Conservation (phyloP, 495 filamentous ascomycete genomes). For the Cladorrhinum samala region DNA sequence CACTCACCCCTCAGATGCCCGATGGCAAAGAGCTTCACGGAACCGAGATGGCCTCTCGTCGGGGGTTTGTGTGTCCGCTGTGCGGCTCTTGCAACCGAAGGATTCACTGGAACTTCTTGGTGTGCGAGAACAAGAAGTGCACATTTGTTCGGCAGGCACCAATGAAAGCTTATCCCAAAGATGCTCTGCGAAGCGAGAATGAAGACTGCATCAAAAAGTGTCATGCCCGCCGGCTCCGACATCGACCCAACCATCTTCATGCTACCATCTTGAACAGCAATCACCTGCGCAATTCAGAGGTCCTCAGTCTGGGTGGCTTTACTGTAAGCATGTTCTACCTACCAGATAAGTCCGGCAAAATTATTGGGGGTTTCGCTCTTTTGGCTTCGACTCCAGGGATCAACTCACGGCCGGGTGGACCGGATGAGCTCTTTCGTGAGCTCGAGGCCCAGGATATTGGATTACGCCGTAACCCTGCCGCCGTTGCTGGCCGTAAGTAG, state of each 20-base stretch:
- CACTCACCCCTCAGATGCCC: constrained; percentile 33
- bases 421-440: constrained; percentile 56
- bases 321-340: constrained; percentile 29
- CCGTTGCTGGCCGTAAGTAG: constrained; percentile 21
- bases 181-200: constrained; percentile 10
- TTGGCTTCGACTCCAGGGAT: constrained; percentile 50
- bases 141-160: constrained; percentile 33
- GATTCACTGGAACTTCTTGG: constrained; percentile 57
- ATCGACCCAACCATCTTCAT: background rate
- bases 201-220: background rate
- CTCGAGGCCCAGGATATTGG: constrained; percentile 56
- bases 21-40: constrained; percentile 17
- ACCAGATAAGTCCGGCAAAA: constrained; percentile 18
- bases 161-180: constrained; percentile 33
- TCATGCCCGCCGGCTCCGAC: background rate
- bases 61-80: constrained; percentile 66
- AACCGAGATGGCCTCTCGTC: constrained; percentile 30
- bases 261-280: constrained; percentile 6
- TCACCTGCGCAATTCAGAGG: constrained; percentile 3
- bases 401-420: constrained; percentile 46
- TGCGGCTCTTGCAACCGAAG: constrained; percentile 62
- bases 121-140: constrained; percentile 51
- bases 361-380: constrained; percentile 56
- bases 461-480: constrained; percentile 49
- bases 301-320: constrained; percentile 19